A percentile compares a stretch with the other conserved stretches of the same genome.
Evolutionary conservation across 1,139 yeast species (phyloP).

Genomic region (Pichia inconspicua): DNA sequence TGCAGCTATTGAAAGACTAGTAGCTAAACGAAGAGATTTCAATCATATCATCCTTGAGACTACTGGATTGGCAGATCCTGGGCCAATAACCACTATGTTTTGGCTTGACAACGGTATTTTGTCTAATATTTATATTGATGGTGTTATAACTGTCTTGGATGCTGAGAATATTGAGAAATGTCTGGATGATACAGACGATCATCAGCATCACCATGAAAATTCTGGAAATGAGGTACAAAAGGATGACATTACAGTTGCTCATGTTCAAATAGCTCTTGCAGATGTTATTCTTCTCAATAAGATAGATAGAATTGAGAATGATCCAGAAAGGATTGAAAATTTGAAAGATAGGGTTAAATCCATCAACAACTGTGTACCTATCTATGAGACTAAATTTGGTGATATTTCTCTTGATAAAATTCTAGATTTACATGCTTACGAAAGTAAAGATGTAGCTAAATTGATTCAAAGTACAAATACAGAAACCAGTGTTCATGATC

Average conservation of each 20-base stretch:
- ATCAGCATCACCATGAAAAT: slow-evolving; percentile 22
- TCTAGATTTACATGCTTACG: slow-evolving; percentile 78
- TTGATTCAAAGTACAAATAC: slow-evolving; percentile 7
- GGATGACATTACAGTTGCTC: slow-evolving; percentile 59
- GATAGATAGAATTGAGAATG: slow-evolving; percentile 43
- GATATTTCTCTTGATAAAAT: slow-evolving; percentile 56
- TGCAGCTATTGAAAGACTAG: slow-evolving; percentile 81
- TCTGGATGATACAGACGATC: slow-evolving; percentile 50
- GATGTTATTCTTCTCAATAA: slow-evolving; percentile 77
- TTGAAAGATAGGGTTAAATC: slow-evolving; percentile 35
- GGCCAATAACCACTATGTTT: slow-evolving; percentile 92
- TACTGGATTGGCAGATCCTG: slow-evolving; percentile 98
- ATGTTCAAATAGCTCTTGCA: slow-evolving; percentile 83
- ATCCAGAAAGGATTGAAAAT: slow-evolving; percentile 21
- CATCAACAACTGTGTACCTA: slow-evolving; percentile 65
- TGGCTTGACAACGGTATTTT: slow-evolving; percentile 91
- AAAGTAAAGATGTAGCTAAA: slow-evolving; percentile 22
- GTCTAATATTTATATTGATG: slow-evolving; percentile 82
- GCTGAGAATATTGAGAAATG: slow-evolving; percentile 59
- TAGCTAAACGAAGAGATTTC: slow-evolving; percentile 58
- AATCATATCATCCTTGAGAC: slow-evolving; percentile 90
- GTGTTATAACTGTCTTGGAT: slow-evolving; percentile 88
- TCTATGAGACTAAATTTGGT: slow-evolving; percentile 64
- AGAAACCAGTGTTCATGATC: slow-evolving; percentile 34
- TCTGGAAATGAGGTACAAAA: slow-evolving; percentile 8